These are phyloP conservation scores for Zygosaccharomyces bailii DNA, from an alignment of 805 yeast genomes.

Conservation along the genomic window DNA sequence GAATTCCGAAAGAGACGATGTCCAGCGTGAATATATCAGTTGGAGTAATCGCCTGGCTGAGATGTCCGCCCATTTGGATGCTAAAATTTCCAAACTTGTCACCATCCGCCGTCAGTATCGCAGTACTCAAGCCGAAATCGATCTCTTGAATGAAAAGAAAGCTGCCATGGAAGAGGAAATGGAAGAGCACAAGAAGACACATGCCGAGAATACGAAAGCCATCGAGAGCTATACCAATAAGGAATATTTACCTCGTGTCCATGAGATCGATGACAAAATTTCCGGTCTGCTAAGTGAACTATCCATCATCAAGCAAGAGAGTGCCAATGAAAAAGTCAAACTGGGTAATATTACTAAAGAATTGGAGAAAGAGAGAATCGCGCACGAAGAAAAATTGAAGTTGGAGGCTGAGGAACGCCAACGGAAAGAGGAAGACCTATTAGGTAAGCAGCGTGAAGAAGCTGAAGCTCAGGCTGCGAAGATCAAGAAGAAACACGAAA, in stretches of 20 bases:
- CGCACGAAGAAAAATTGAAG: conserved; percentile 27
- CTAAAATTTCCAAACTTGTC: conserved; percentile 26
- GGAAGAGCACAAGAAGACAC: conserved; percentile 16
- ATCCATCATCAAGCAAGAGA: conserved; percentile 30
- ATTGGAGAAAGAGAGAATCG: conserved; percentile 28
- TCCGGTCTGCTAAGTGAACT: conserved; percentile 21
- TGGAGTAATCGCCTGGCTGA: conserved; percentile 24
- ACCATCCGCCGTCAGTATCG: conserved; percentile 22
- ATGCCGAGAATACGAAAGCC: conserved; percentile 17
- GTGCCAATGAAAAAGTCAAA: conserved; percentile 28
- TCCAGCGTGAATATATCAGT: conserved; percentile 21
- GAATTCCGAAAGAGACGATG: conserved; percentile 19
- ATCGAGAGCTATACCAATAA: conserved; percentile 24
- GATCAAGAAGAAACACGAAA: conserved; percentile 22
- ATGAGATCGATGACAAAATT: conserved; percentile 26
- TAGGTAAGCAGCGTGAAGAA: conserved; percentile 28
- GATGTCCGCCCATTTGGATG: conserved; percentile 28
- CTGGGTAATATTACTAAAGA: conserved; percentile 28
- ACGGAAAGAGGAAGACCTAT: conserved; percentile 23
- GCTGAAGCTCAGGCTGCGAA: conserved; percentile 21
- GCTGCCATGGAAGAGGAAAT: conserved; percentile 21
- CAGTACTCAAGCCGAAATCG: conserved; percentile 23
- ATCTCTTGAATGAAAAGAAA: conserved; percentile 18
- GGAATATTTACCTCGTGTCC: conserved; percentile 25
- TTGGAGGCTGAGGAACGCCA: conserved; percentile 28